Evolutionary conservation across 495 filamentous ascomycete species (phyloP).

Genomic region (Echria macrotheca): DNA sequence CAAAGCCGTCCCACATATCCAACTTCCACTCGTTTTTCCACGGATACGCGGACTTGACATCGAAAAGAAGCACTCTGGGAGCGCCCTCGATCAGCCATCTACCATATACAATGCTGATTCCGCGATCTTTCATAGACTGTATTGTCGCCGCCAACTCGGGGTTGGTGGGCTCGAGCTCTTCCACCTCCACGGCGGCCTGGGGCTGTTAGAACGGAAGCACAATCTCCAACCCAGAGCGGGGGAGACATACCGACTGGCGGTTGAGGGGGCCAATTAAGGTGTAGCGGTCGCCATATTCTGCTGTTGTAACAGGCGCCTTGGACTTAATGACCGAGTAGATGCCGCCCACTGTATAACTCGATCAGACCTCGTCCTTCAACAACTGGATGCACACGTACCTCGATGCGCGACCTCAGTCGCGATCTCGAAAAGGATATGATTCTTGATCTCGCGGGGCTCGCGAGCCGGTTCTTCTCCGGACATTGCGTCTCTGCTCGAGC

Average conservation of each 20-base stretch:
- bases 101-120: conserved; percentile 86
- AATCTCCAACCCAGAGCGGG: no score
- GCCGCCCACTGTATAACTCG: conserved; percentile 66
- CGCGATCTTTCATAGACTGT: conserved; percentile 80
- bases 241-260: conserved; percentile 66
- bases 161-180: conserved; percentile 79
- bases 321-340: conserved; percentile 99
- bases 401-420: conserved; percentile 97
- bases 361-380: background rate
- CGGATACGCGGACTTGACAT: conserved; percentile 85
- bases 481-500: conserved; percentile 17
- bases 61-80: conserved; percentile 86
- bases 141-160: conserved; percentile 78
- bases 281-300: conserved; percentile 97
- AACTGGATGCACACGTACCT: conserved; percentile 45
- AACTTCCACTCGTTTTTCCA: conserved; percentile 96
- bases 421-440: conserved; percentile 75
- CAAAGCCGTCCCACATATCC: conserved; percentile 89
- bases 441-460: conserved; percentile 42
- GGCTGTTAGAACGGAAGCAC: no score
- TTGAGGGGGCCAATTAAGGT: conserved; percentile 94
- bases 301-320: conserved; percentile 94
- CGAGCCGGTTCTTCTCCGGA: conserved; percentile 30
- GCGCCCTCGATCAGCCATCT: conserved; percentile 97
- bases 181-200: conserved; percentile 91